Percentiles rank a stretch among this genome's conserved stretches.
phyloP scores from a whole-genome alignment of 148 eudicot species.

The Nyssa sinensis region DNA sequence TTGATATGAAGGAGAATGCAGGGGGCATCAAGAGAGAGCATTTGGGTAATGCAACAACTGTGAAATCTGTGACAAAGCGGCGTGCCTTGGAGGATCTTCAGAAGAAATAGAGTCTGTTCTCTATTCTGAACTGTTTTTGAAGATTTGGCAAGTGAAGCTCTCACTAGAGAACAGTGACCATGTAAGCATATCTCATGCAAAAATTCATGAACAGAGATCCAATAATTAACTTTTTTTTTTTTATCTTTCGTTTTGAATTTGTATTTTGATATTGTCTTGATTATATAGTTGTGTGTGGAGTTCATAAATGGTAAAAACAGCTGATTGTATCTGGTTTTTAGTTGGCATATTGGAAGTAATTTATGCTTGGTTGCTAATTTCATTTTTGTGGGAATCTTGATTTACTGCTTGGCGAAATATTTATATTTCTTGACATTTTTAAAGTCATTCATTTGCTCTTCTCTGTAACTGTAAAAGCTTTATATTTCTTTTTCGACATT shows the following conservation, averaged over 20 bases:
- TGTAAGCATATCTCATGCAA: conserved; percentile 25
- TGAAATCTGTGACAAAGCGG: conserved; percentile 36
- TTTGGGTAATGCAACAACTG: conserved; percentile 29
- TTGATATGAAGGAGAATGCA: conserved; percentile 58
- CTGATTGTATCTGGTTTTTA: no score
- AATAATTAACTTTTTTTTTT: no score
- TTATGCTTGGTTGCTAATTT: no score
- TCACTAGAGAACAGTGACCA: background rate
- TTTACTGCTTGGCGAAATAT: no score
- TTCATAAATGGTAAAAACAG: background rate
- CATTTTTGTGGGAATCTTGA: no score
- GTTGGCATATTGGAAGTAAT: no score
- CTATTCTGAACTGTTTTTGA: conserved; percentile 2
- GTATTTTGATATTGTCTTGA: no score
- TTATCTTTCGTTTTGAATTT: background rate
- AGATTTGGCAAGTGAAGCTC: background rate
- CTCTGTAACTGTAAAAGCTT: no score
- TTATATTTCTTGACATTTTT: no score
- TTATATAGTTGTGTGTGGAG: background rate
- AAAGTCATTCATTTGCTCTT: no score
- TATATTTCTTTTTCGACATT: no score
- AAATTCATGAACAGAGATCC: background rate
- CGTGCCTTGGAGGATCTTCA: conserved; percentile 37
- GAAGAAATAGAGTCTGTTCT: conserved; percentile 14
- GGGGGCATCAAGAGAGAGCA: conserved; percentile 23